Base-by-base conservation (phyloP, 1,139 yeast species). In the Scheffersomyces illinoinensis region DNA sequence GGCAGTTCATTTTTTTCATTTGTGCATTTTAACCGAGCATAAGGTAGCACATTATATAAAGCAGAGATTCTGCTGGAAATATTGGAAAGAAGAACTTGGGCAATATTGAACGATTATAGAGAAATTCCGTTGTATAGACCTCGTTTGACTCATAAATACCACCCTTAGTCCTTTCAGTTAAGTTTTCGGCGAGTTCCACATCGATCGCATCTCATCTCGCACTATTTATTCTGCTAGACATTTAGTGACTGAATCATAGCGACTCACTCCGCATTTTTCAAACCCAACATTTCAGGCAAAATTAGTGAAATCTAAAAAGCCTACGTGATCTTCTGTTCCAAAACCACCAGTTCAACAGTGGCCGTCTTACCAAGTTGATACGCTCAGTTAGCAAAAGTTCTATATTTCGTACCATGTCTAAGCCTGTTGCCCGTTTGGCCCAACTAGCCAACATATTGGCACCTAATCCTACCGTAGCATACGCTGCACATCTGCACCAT, bases 391-490 rank as follows among this genome's bases (percentile, higher is more conserved):
- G 43, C 43, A 33, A 33, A 33, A 2, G 43, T 33, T 33, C 43
- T 12, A 17, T 33, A 14, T 12, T 17, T n/a, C 24, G 23, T 46
- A 50, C 26, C n/a, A 56, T 57, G 59, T 50, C 53, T 10, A 53
- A 23, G 54, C 61, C 56, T 59, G 49, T 61, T 50, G 76, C 82
- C n/a, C 77, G 84, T 75, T 76, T 80, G 64, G 71, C 69, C 58
- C 84, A 79, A 52, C 68, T 81, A 56, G 71, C 79, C 43, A 74
- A 77, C 59, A 72, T 76, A 39, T 70, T 81, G 58, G 59, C 68
- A 23, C 75, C 80, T 46, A 69, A 67, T 59, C 61, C 61, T 48
- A 62, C 66, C 53, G 55, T 53, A 19, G 68, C 69, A 48, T 63
- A 64, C 4, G 59, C 61, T 51, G 65, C 69, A 12, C 62, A 58